These are phyloP conservation scores for Strigomonas culicis DNA, from an alignment of 208 protist species.

Conservation along the genomic window DNA sequence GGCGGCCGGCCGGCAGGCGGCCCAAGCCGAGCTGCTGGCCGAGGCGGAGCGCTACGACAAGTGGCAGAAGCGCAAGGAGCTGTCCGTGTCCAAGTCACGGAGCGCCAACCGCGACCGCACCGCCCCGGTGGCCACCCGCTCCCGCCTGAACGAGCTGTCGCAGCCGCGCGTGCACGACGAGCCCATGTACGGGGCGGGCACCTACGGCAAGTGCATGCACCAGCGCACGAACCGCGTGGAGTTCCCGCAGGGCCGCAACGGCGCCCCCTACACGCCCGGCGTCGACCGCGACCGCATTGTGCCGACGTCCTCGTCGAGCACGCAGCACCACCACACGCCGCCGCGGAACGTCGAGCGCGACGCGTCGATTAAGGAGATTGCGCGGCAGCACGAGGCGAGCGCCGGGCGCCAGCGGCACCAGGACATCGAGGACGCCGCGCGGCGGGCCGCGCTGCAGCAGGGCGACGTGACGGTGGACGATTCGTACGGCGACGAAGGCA, in stretches of 20 bases:
- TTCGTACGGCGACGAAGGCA: neutral
- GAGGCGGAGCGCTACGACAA: constrained; percentile 20
- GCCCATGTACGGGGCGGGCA: constrained; percentile 21
- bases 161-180: constrained; percentile 28
- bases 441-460: neutral
- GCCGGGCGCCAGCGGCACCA: neutral
- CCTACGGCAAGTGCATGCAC: constrained; percentile 48
- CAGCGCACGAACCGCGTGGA: constrained; percentile 25
- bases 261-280: constrained; percentile 52
- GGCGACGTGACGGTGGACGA: neutral
- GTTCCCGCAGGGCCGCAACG: constrained; percentile 48
- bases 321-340: neutral
- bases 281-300: constrained; percentile 84
- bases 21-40: constrained; percentile 16
- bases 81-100: constrained; percentile 6
- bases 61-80: constrained; percentile 22
- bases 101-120: constrained; percentile 16
- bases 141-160: constrained; percentile 43
- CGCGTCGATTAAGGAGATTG: neutral
- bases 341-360: neutral
- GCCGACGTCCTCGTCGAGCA: constrained; percentile 22
- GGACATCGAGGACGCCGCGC: neutral
- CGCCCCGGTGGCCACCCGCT: constrained; percentile 13
- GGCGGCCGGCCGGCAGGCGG: constrained; percentile 12
- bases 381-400: constrained; percentile 5